Evolutionary conservation across 805 yeast genomes (phyloP), one percentile per base, ranked within the genome.

Genomic region (Suhomyces sp.): DNA sequence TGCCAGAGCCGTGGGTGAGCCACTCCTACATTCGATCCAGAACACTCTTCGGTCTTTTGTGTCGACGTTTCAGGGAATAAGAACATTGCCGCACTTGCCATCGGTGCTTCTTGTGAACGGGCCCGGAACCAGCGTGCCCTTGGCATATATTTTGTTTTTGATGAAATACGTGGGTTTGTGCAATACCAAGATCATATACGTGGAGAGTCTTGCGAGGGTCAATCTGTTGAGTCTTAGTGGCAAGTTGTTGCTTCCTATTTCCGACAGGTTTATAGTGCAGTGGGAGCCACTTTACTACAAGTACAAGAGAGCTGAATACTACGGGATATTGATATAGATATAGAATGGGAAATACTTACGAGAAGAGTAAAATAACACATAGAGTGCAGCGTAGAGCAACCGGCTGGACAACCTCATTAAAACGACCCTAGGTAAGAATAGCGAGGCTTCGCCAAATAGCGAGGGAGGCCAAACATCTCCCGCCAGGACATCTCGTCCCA

Each of bases 141-240:
- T 89, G 24, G 85, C 88, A 19, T 79, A 81, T 51, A 71, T 81
- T 1, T 63, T 85, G n/a, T 81, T 85, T 51, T 22, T 75, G 1
- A 63, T 83, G 58, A 83, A 83, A 57, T 71, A 70, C 49, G 48
- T 78, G 12, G 86, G 83, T 0, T 35, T 77, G 2, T 69, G 77
- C 42, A 61, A 64, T 24, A 82, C 90, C 0, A 72, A 80, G 51
- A 85, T 94, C 23, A 68, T 94, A 1, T 94, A 93, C 63, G 74
- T 93, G 24, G 98, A 93, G 68, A 86, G 94, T 47, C 74, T 93
- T 42, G 97, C 98, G 0, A 74, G 98, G 42, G 97, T 91, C 8
- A 74, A 77, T 50, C 71, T 74, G 2, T 75, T 94, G 49, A 90
- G 97, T 63, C 70, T 91, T 31, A 84, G 92, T 15, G 99, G 98